Evolutionary conservation across 108 stramenopile species (phyloP), one percentile per base, ranked within the genome.

Genomic region (Nannochloropsis gaditana): DNA sequence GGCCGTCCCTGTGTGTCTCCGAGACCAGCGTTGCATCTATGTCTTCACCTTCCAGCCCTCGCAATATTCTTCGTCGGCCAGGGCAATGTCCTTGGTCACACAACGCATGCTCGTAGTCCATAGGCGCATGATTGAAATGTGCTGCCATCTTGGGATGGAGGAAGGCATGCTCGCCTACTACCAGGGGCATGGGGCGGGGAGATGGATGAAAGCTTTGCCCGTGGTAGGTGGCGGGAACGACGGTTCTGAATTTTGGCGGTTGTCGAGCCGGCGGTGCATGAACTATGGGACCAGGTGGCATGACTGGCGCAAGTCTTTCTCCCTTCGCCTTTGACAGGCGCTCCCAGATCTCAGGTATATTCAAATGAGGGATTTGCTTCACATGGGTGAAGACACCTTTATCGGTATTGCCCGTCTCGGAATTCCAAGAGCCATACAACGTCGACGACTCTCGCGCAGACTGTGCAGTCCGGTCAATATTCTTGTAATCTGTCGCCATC

Each of bases 171-270:
- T 73, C 59, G 6, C 59, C 59, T n/a, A 73, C n/a, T n/a, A 73
- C 59, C 15, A 73, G 59, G 19, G 59, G 59, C 15, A 73, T 73
- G 19, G 59, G 59, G 15, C n/a, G 19, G 59, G 59, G 4, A n/a
- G 59, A 8, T 15, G 59, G 59, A n/a, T 73, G 59, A n/a, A 73
- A 73, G 19, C n/a, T n/a, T n/a, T 73, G 15, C 59, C 59, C 59
- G n/a, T 73, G 59, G 59, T 73, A 73, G 59, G n/a, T n/a, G 59
- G 59, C 59, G n/a, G 59, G 59, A 73, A 73, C 59, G 59, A 73
- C 59, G n/a, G 8, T n/a, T n/a, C n/a, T 73, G 8, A 73, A 73
- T 73, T 73, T 73, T 73, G 15, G 4, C 19, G 59, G 15, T n/a
- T 73, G 59, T n/a, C 59, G 59, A 73, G 5, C 19, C 19, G 6